These are phyloP conservation scores for Periglandula ipomoeae DNA, from an alignment of 2,329 filamentous ascomycete species.

Conservation along the genomic window DNA sequence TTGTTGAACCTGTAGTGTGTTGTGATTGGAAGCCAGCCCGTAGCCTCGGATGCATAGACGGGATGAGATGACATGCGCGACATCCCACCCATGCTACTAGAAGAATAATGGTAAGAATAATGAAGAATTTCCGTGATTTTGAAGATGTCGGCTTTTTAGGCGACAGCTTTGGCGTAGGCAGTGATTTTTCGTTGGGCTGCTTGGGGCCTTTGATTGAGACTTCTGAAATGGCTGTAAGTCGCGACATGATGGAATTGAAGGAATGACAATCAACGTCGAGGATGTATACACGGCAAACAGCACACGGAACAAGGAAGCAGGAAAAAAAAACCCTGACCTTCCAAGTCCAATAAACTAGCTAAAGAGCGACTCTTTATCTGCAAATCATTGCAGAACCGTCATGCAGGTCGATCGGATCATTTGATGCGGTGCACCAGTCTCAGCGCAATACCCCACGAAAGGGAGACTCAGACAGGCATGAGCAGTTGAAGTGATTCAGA, in stretches of 20 bases:
- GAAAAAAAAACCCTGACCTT: too few species aligned
- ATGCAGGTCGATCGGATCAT: not conserved
- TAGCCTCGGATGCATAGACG: too few species aligned
- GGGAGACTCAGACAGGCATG: not conserved
- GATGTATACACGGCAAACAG: too few species aligned
- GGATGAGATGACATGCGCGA: not conserved
- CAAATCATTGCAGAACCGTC: too few species aligned
- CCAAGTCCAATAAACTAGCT: too few species aligned
- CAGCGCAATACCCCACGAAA: not conserved
- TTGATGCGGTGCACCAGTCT: too few species aligned
- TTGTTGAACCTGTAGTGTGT: not conserved
- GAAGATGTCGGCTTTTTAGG: not conserved
- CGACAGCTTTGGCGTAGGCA: not conserved
- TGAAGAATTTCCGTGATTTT: not conserved
- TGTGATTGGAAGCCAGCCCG: not conserved
- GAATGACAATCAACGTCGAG: not conserved
- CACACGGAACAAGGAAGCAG: too few species aligned
- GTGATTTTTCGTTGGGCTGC: not conserved
- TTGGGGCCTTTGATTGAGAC: not conserved
- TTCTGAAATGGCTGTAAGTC: not conserved
- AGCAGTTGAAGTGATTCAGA: too few species aligned
- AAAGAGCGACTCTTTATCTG: not conserved
- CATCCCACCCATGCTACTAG: not conserved
- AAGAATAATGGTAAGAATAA: not conserved
- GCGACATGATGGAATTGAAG: not conserved